phyloP scores from a whole-genome alignment of 2,329 filamentous ascomycete genomes.

The Penicillium vulpinum region DNA sequence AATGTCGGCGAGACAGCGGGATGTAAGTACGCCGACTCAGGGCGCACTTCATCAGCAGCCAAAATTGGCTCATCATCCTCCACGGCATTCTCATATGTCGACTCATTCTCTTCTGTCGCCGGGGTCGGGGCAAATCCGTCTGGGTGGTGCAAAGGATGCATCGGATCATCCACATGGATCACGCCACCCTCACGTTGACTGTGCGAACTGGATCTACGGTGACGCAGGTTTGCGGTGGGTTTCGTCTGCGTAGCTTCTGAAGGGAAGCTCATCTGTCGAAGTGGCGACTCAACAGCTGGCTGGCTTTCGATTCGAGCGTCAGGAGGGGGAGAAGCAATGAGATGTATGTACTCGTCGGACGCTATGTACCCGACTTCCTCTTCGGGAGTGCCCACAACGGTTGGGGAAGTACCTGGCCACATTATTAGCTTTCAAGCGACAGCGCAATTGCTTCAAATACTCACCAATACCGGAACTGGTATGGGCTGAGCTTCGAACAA shows the following conservation, averaged over 20 bases:
- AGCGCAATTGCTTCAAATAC: conserved; percentile 20
- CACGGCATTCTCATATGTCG: conserved; percentile 50
- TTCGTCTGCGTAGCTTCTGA: conserved; percentile 46
- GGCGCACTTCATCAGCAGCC: conserved; percentile 80
- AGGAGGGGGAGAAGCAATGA: conserved; percentile 66
- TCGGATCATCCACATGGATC: conserved; percentile 75
- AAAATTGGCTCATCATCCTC: conserved; percentile 76
- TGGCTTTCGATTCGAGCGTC: conserved; percentile 45
- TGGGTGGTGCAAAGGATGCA: conserved; percentile 43
- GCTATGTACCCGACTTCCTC: conserved; percentile 90
- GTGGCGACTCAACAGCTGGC: conserved; percentile 52
- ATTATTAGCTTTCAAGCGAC: conserved; percentile 15
- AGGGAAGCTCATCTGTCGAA: conserved; percentile 52
- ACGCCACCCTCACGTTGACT: conserved; percentile 40
- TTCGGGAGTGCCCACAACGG: conserved; percentile 72
- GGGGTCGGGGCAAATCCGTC: conserved; percentile 53
- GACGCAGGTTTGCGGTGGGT: conserved; percentile 11
- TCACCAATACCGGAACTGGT: conserved; percentile 55
- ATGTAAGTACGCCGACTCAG: conserved; percentile 66
- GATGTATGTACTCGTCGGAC: conserved; percentile 77
- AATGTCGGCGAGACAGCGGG: conserved; percentile 78
- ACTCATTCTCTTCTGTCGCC: conserved; percentile 51
- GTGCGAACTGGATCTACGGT: conserved; percentile 14
- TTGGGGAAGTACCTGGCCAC: conserved; percentile 61
- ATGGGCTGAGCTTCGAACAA: conserved; percentile 70